Conservation (phyloP, 2,329 filamentous ascomycete species). For the Curvularia spicifera region DNA sequence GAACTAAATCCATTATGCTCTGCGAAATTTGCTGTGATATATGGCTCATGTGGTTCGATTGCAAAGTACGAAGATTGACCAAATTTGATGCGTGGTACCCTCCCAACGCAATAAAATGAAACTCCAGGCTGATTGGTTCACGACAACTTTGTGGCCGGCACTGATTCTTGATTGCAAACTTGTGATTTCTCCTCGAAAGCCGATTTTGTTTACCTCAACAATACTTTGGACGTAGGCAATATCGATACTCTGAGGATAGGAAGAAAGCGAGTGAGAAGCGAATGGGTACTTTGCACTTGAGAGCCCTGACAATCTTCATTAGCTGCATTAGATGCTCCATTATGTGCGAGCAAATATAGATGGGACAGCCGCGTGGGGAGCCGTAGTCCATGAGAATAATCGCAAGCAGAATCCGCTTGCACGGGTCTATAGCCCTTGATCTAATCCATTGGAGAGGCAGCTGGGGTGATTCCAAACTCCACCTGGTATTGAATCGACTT, state of each 20-base stretch:
- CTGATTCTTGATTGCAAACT: neutral
- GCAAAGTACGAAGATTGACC: neutral
- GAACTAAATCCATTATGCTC: neutral
- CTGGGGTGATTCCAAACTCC: neutral
- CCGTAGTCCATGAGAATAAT: neutral
- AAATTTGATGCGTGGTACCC: neutral
- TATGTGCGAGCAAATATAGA: neutral
- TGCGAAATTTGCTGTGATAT: neutral
- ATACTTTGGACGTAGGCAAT: neutral
- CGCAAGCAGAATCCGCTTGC: neutral
- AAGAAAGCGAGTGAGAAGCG: neutral
- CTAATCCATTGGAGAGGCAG: neutral
- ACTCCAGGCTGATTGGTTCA: neutral
- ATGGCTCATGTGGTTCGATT: neutral
- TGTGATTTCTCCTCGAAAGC: neutral
- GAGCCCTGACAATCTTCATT: neutral
- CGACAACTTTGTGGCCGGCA: neutral
- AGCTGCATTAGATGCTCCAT: neutral
- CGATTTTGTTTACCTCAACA: neutral
- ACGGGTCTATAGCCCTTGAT: neutral
- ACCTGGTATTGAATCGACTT: too few relatives aligned
- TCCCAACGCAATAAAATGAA: neutral
- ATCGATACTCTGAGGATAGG: neutral
- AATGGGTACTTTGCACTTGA: neutral
- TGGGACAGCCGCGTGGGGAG: neutral